A percentile compares a stretch with the other conserved stretches of the same genome.
These are phyloP conservation scores for Sporothrix brunneoviolacea DNA, from an alignment of 2,329 filamentous ascomycete species.

Conservation along the genomic window DNA sequence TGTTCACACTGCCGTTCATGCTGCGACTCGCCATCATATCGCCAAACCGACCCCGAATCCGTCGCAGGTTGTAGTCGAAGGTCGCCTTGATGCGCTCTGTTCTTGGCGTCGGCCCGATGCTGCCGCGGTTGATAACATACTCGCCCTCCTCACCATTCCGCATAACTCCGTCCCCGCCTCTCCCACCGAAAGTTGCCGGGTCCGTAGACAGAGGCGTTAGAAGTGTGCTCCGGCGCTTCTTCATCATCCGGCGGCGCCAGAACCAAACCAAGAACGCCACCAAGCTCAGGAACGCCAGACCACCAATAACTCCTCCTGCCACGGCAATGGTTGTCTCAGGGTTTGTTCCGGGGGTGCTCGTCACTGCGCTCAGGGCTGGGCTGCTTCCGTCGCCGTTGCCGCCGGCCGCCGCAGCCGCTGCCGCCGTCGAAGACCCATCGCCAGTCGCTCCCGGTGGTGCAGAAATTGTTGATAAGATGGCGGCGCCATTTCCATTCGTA, in stretches of 20 bases:
- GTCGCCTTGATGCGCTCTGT: slow-evolving; percentile 35
- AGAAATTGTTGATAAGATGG: slow-evolving; percentile 15
- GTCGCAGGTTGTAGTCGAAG: slow-evolving; percentile 31
- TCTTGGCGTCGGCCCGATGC: slow-evolving; percentile 43
- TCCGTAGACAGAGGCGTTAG: slow-evolving; percentile 41
- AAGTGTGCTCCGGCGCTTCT: slow-evolving; percentile 41
- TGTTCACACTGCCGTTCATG: slow-evolving; percentile 27
- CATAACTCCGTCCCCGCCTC: slow-evolving; percentile 8
- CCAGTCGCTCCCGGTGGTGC: slow-evolving; percentile 13
- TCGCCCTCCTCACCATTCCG: slow-evolving; percentile 13
- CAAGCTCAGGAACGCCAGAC: slow-evolving; percentile 38
- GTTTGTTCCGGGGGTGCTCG: slow-evolving; percentile 21
- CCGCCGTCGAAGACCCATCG: slow-evolving; percentile 12
- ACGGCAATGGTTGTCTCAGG: slow-evolving; percentile 36
- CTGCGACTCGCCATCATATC: slow-evolving; percentile 22
- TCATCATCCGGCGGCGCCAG: slow-evolving; percentile 36
- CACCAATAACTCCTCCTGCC: slow-evolving; percentile 46
- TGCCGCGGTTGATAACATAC: slow-evolving; percentile 39
- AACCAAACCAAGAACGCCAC: slow-evolving; percentile 46
- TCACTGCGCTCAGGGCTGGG: slow-evolving; percentile 16
- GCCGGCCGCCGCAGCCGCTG: slow-evolving; percentile 9
- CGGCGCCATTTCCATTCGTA: slow-evolving; percentile 9
- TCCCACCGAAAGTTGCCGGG: slow-evolving; percentile 14
- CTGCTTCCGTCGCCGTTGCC: slow-evolving; percentile 11
- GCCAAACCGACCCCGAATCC: slow-evolving; percentile 30